Evolutionary conservation across 2,329 filamentous ascomycete genomes (phyloP), one percentile per base, ranked within the genome.

Genomic region (Rhexocercosporidium sp.): DNA sequence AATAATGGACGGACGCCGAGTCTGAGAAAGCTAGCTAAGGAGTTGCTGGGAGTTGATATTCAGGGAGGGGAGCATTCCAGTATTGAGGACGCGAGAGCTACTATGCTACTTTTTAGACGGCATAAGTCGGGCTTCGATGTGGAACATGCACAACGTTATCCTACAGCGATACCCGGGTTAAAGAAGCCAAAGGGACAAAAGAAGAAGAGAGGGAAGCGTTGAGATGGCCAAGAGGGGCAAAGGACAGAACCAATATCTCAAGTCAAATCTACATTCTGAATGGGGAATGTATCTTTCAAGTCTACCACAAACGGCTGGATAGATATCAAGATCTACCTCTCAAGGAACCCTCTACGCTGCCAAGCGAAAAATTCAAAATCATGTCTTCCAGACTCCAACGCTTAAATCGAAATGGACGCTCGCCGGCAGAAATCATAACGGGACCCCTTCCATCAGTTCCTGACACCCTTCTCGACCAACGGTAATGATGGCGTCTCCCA

Each of bases 41-140:
- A 88, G 75, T 75, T 90, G 8, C 76, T 91, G 1, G 83, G 84
- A 0, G 79, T 90, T 5, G 87, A 89, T 59, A 90, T 92, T 62
- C 89, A 92, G 72, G 81, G 78, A 22, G 88, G 88, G 0, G 81
- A 85, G 29, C 89, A 91, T 77, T 90, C 88, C 1, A 91, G 88
- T 77, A 81, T 91, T 70, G 83, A 91, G 81, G 96, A 99, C 82
- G 96, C 96, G 1, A 84, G 93, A 72, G 93, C 92, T 5, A 90
- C 94, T 0, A 98, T 99, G 94, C 81, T 95, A 65, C 81, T 99
- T 49, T 98, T 97, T 76, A 86, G 92, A 69, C 87, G 88, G 71
- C 88, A 94, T 77, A 98, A 97, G 81, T 84, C 89, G 20, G 91
- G 85, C 0, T 97, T 99, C 76, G 96, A 98, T 77, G 82, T 88